Evolutionary conservation across 306 rosid species (phyloP).

Genomic region (Prunus campanulata): DNA sequence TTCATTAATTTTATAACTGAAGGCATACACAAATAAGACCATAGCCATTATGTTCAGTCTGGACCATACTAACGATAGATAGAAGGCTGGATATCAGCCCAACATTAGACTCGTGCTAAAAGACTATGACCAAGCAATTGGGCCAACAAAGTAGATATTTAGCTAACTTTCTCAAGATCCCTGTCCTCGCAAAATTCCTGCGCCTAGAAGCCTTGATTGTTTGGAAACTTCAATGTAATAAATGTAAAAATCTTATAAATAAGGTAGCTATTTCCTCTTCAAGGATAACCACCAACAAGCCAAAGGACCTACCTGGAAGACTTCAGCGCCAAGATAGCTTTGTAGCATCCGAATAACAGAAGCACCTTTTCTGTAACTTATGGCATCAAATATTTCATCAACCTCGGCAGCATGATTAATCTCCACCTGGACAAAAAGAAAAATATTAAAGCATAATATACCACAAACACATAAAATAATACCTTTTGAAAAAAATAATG

Average conservation of each 20-base stretch:
- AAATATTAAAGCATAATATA: neutral
- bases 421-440: conserved; percentile 68
- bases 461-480: neutral
- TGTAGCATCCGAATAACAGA: conserved; percentile 93
- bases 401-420: conserved; percentile 85
- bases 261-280: neutral
- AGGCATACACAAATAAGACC: neutral
- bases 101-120: neutral
- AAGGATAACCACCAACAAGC: conserved; percentile 2
- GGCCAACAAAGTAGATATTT: neutral
- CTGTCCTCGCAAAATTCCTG: neutral
- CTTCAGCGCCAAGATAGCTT: conserved; percentile 88
- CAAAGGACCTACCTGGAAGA: conserved; percentile 75
- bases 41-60: no score
- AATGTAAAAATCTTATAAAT: neutral
- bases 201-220: no score
- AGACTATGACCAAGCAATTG: neutral
- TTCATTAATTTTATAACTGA: no score
- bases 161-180: neutral
- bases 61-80: neutral
- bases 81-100: neutral
- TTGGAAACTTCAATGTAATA: no score
- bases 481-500: neutral
- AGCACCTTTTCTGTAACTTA: conserved; percentile 91
- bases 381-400: conserved; percentile 91